Conservation (phyloP, 225 moss, liverwort and hornwort species). For the Physcomitrellopsis africana region DNA sequence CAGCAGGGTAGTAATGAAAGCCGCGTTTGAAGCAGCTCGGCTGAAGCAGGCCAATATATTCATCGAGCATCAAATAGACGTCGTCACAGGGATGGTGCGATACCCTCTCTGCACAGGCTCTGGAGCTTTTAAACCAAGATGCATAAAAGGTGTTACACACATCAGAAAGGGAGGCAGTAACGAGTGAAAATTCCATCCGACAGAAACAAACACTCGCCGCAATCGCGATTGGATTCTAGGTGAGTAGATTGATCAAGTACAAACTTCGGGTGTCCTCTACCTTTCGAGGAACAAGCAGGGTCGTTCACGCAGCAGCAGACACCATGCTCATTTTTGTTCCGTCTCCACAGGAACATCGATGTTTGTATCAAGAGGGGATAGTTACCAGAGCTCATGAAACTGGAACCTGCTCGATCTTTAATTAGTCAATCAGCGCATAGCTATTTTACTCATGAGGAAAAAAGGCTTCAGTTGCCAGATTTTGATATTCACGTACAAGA, state of each 20-base stretch:
- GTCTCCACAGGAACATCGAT: too few relatives aligned
- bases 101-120: neutral
- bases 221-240: neutral
- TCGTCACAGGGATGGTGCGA: conserved; percentile 30
- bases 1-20: conserved; percentile 13
- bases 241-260: conserved; percentile 15
- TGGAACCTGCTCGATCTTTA: too few relatives aligned
- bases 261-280: neutral
- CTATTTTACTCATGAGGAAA: too few relatives aligned
- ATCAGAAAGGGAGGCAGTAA: conserved; percentile 3
- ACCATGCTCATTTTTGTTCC: too few relatives aligned
- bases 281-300: neutral
- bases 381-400: too few relatives aligned
- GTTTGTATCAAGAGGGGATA: too few relatives aligned
- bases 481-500: too few relatives aligned
- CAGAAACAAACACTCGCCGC: neutral
- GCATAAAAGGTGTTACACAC: conserved; percentile 1
- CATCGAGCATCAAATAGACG: conserved; percentile 34
- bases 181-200: neutral
- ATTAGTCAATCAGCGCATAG: too few relatives aligned
- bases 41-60: conserved; percentile 28
- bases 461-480: too few relatives aligned
- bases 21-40: conserved; percentile 8
- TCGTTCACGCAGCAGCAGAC: too few relatives aligned
- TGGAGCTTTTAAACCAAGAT: neutral